Percentiles rank a stretch among this genome's conserved stretches.
Evolutionary conservation across 2,329 filamentous ascomycete species (phyloP).

Genomic region (Phialophora tarda): DNA sequence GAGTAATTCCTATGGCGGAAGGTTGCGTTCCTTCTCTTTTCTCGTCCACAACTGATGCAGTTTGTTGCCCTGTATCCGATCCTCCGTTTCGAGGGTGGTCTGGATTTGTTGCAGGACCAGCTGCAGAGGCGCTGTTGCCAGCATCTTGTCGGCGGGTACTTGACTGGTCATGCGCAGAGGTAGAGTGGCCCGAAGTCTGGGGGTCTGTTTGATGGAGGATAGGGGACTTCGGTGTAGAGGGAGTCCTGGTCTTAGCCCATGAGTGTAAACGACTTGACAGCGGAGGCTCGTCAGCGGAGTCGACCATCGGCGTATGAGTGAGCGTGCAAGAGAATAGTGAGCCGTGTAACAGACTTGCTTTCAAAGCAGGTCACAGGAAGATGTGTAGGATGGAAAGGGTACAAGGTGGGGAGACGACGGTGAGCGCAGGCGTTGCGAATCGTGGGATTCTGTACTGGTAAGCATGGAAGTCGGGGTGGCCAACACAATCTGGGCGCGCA

Average conservation of each 20-base stretch:
- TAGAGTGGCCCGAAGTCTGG: constrained; percentile 30
- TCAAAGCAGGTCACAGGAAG: constrained; percentile 34
- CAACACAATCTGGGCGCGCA: constrained; percentile 4
- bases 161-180: constrained; percentile 32
- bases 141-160: constrained; percentile 41
- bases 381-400: constrained; percentile 18
- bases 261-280: constrained; percentile 59
- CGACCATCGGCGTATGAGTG: constrained; percentile 56
- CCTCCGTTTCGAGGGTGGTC: constrained; percentile 23
- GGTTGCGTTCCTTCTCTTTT: constrained; percentile 57
- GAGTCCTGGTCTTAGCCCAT: constrained; percentile 51
- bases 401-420: constrained; percentile 14
- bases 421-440: constrained; percentile 14
- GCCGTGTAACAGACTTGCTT: constrained; percentile 35
- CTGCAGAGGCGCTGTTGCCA: constrained; percentile 34
- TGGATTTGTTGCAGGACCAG: constrained; percentile 30
- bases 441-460: neutral
- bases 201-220: constrained; percentile 29
- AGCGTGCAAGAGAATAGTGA: constrained; percentile 31
- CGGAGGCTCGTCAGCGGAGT: constrained; percentile 58
- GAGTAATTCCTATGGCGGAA: constrained; percentile 55
- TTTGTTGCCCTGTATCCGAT: constrained; percentile 39
- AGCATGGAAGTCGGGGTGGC: constrained; percentile 15
- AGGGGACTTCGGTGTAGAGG: constrained; percentile 43
- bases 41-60: constrained; percentile 53